Base-by-base conservation (phyloP, 2,329 filamentous ascomycete species). In the Penicillium sumatraense region DNA sequence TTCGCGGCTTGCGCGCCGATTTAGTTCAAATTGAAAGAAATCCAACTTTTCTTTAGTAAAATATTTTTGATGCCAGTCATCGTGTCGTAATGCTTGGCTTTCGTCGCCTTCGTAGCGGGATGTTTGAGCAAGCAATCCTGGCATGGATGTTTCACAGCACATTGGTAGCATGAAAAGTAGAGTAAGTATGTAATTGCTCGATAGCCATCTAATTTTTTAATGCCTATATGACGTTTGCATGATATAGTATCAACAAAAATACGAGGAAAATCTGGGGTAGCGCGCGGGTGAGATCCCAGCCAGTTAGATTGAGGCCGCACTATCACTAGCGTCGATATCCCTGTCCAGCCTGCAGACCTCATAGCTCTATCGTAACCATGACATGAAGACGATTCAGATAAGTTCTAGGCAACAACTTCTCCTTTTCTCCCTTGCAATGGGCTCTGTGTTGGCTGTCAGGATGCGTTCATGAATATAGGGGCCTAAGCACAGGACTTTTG, bases 281-380 rank as follows among this genome's bases (percentile, higher is more conserved):
- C 41, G 26, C 24, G 31, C 54, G 57, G 57, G 26, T 60, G 54
- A 42, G 21, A 57, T 59, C 20, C 51, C 57, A 57, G 36, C 57
- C 59, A 58, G 49, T 61, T 51, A 47, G 51, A 51, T 33, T 5
- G 11, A 46, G 18, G 21, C 24, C 8, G 5, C 24, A 14, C n/a
- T n/a, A 14, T 45, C 3, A 45, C 10, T 29, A 31, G 41, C 40
- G 40, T 45, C 20, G 14, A 29, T 13, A 45, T 18, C 41, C 41
- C 14, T 45, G 41, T 3, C 10, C 24, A 27, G 5, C 26, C 24
- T 45, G n/a, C 41, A 29, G 24, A 14, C n/a, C 24, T 9, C 13
- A 16, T 24, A 42, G 9, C 10, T 4, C 26, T 10, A 24, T 13
- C 21, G 13, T 16, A 6, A 2, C 4, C 20, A 40, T 40, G 18